Evolutionary conservation across 305 asterid genomes (phyloP), one percentile per base, ranked within the genome.

Genomic region (Withania somnifera): DNA sequence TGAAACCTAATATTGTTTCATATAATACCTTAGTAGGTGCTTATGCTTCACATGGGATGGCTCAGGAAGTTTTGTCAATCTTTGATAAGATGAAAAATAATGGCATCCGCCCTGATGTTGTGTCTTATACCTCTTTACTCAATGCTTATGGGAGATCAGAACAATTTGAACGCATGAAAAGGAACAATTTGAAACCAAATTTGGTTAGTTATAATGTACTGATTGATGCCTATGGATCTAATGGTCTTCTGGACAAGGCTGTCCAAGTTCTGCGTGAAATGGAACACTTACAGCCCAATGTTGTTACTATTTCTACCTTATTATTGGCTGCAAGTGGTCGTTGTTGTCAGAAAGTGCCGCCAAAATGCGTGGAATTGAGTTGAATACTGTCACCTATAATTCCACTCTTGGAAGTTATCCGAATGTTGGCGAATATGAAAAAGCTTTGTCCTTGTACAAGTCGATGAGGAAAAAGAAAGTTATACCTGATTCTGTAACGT

Each of bases 171-270:
- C 79, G 61, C 88, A 96, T 96, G 98, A 96, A 90, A 86, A 85
- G 83, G 82, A 90, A 93, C 85, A 90, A 91, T 75, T 88, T 92
- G 88, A 89, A 90, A 80, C 97, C 98, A 26, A 96, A 92, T 90
- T 76, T 96, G 88, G 98, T 96, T 79, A 94, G 88, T 77, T 94
- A 94, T 85, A 96, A 96, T 88, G 98, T 96, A 2, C 89, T 94
- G 34, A 94, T 96, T 78, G 98, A 94, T 86, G 98, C 99, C 34
- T 96, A 92, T 88, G 99, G 99, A 81, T 94, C 98, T 45, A 96
- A 87, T 73, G 95, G 98, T 13, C 89, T 90, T 84, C 87, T 96
- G 63, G 90, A 95, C 67, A 94, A 96, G 87, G 98, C 97, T 82
- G 94, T 94, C 71, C 91, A 93, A 82, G 86, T 94, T 88, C 83